A percentile compares a stretch with the other conserved stretches of the same genome.
These are phyloP conservation scores for Tetracentron sinense DNA, from an alignment of 164 flowering plant genomes.

Conservation along the genomic window DNA sequence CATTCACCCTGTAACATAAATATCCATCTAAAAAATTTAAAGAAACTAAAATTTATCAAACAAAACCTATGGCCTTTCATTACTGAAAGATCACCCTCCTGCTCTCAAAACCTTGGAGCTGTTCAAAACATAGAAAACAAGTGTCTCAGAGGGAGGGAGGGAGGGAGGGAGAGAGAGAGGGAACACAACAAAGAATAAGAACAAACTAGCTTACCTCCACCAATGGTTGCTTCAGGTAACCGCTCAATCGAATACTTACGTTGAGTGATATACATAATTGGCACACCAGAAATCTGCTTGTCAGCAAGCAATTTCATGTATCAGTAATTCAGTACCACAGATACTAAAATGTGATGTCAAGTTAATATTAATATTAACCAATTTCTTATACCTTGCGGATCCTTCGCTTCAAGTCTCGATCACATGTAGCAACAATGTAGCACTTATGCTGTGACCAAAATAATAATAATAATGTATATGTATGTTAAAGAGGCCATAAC, in stretches of 20 bases:
- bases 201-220: constrained; percentile 65
- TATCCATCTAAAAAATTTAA: too few species aligned
- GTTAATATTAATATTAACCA: not conserved
- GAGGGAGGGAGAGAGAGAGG: too few species aligned
- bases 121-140: constrained; percentile 14
- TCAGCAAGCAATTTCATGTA: constrained; percentile 2
- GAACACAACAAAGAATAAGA: too few species aligned
- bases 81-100: constrained; percentile 1
- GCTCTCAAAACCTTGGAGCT: constrained; percentile 66
- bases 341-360: not conserved
- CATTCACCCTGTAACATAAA: too few species aligned
- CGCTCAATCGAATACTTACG: constrained; percentile 90
- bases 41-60: too few species aligned
- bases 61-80: not conserved
- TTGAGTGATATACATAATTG: constrained; percentile 89
- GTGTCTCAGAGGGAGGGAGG: not conserved
- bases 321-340: too few species aligned
- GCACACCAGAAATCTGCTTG: constrained; percentile 90
- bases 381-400: constrained; percentile 73
- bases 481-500: not conserved
- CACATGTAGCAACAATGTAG: constrained; percentile 95
- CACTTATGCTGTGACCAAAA: constrained; percentile 72
- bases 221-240: constrained; percentile 94
- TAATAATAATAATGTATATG: not conserved
- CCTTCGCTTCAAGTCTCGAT: constrained; percentile 93